These are phyloP conservation scores for Metschnikowia drakensbergensis DNA, from an alignment of 805 yeast species.

Conservation along the genomic window DNA sequence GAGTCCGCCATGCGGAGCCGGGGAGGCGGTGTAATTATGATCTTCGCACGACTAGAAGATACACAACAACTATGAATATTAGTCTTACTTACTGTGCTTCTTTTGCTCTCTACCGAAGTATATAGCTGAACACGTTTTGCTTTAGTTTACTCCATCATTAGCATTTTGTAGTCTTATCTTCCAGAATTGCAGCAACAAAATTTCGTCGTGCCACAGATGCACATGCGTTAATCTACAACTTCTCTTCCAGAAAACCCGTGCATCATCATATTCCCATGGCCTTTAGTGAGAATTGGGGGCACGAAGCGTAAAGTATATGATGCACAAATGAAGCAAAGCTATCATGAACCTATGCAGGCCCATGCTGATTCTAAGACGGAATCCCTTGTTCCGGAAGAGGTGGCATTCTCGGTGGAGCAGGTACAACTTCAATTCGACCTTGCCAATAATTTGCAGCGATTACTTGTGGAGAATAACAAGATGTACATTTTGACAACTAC, in stretches of 20 bases:
- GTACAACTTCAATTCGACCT: constrained; percentile 40
- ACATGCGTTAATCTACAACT: background rate
- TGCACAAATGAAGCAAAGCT: background rate
- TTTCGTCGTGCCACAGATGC: background rate
- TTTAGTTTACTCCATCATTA: background rate
- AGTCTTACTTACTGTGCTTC: background rate
- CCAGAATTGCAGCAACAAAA: background rate
- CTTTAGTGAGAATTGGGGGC: background rate
- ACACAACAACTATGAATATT: background rate
- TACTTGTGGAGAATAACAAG: constrained; percentile 31
- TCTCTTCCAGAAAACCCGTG: too few species aligned
- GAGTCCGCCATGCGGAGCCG: constrained; percentile 4
- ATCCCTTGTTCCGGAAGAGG: constrained; percentile 13
- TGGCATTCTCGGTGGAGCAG: constrained; percentile 30
- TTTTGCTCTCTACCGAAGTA: background rate
- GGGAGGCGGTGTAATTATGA: constrained; percentile 11
- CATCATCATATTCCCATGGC: too few species aligned
- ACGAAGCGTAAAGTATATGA: background rate
- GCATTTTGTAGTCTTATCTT: too few species aligned
- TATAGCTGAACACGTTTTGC: too few species aligned
- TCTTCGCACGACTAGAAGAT: constrained; percentile 9
- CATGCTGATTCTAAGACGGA: background rate
- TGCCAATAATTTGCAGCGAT: constrained; percentile 19
- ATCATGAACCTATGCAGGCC: background rate
- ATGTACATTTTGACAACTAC: constrained; percentile 30